Percentiles rank a stretch among this genome's conserved stretches.
phyloP scores from a whole-genome alignment of 139 green algal species.

The Protoeuglena noctilucae region DNA sequence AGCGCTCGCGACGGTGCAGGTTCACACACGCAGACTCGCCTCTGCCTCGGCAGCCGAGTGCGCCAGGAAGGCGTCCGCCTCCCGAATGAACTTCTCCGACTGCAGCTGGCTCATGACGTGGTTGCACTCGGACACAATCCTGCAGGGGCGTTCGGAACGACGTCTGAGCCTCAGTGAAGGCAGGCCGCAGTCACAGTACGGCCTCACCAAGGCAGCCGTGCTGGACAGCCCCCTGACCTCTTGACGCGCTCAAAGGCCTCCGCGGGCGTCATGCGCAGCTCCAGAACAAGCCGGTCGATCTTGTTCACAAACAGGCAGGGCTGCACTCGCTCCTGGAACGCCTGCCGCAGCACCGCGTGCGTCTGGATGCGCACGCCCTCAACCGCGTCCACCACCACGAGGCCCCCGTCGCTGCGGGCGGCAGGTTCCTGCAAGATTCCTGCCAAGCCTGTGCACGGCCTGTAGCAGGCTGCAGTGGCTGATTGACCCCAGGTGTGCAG shows the following conservation, averaged over 20 bases:
- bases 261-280: conserved; percentile 57
- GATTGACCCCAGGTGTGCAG: too few species aligned
- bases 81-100: conserved; percentile 67
- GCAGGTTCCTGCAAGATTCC: too few species aligned
- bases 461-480: too few species aligned
- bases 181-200: too few species aligned
- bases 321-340: conserved; percentile 72
- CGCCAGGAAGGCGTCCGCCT: conserved; percentile 76
- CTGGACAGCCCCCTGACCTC: not conserved
- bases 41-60: conserved; percentile 29
- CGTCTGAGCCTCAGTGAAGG: conserved; percentile 3
- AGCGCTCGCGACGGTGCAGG: too few species aligned
- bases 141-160: conserved; percentile 51
- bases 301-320: conserved; percentile 94
- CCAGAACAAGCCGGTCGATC: conserved; percentile 81
- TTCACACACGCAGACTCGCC: too few species aligned
- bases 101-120: conserved; percentile 76
- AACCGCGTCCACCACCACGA: conserved; percentile 91
- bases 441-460: too few species aligned
- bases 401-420: conserved; percentile 76
- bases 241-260: conserved; percentile 22
- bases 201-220: too few species aligned
- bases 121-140: conserved; percentile 86
- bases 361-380: conserved; percentile 99
- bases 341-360: conserved; percentile 89